Base-by-base conservation (phyloP, 768 basidiomycete species). In the Tylopilus sp. region DNA sequence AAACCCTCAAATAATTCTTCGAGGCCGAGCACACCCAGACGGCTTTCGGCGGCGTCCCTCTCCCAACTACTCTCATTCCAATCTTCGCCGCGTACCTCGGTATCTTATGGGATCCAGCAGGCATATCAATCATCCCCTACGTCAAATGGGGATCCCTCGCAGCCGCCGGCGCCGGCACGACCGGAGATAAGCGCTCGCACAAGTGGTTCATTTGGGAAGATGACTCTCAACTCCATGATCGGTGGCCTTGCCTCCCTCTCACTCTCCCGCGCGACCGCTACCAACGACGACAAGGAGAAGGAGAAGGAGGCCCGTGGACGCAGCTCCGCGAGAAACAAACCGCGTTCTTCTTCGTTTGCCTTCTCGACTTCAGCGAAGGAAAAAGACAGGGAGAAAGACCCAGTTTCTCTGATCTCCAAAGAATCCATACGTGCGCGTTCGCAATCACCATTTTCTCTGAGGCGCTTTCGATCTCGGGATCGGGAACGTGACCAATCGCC, bases 371-470 rank as follows among this genome's bases (percentile, higher is more conserved):
- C 69, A 11, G 22, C 60, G 5, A 73, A 72, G 34, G 67, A 71
- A 17, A 68, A 71, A 12, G 60, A 62, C 22, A 69, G 65, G 40
- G 72, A 70, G 3, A 69, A 65, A 41, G 72, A 70, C 3, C 68
- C 33, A 69, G 64, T 71, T 41, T 78, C 79, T 21, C 56, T 68
- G 36, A 57, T 60, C 21, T 78, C 80, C n/a, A 77, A 78, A 46
- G 80, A 78, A 44, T 69, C 70, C 5, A 75, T 77, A 12, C 86
- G 87, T 52, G 78, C 87, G 14, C 84, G 91, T 34, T 87, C 89
- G 42, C 77, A 85, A 60, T 91, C 92, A 3, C 89, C 94, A 37
- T 96, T 97, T 67, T 75, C 75, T 38, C 80, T 91, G 52, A 78
- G 89, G 38, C 78, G 88, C 30, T 79, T 83, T 52, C 80, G 87